Percentiles rank a stretch among this genome's conserved stretches.
phyloP scores from a whole-genome alignment of 2,329 filamentous ascomycete species.

The Sphaerostilbella broomeana region DNA sequence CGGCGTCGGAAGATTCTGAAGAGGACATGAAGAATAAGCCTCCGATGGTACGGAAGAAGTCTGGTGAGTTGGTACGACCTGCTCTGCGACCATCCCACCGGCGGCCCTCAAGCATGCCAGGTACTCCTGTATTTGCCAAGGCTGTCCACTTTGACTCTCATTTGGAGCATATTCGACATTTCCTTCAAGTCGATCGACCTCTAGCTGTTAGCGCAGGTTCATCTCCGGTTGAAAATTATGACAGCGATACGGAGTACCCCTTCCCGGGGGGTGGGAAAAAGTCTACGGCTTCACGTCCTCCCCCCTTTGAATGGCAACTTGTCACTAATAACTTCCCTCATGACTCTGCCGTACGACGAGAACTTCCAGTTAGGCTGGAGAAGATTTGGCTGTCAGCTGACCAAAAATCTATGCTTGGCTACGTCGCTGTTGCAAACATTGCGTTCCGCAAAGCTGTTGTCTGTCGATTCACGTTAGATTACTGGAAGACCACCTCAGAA shows the following conservation, averaged over 20 bases:
- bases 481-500: conserved; percentile 98
- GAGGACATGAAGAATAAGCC: conserved; percentile 62
- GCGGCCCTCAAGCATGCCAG: conserved; percentile 92
- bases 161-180: conserved; percentile 92
- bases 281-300: conserved; percentile 32
- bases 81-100: conserved; percentile 72
- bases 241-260: conserved; percentile 83
- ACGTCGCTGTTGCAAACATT: conserved; percentile 78
- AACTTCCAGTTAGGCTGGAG: conserved; percentile 71
- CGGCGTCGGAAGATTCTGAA: conserved; percentile 56
- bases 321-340: conserved; percentile 74
- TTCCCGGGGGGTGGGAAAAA: conserved; percentile 52
- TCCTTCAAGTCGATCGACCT: conserved; percentile 86
- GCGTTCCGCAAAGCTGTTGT: conserved; percentile 83
- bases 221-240: conserved; percentile 82
- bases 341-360: conserved; percentile 46
- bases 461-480: conserved; percentile 93
- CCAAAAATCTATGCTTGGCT: conserved; percentile 79
- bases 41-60: conserved; percentile 96
- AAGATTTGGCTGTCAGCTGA: conserved; percentile 81
- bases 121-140: conserved; percentile 91
- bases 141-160: conserved; percentile 98
- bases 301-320: conserved; percentile 80
- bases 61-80: conserved; percentile 89
- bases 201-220: conserved; percentile 94